These are phyloP conservation scores for Mortierella sp. DNA, from an alignment of 371 early-diverging fungal species.

Conservation along the genomic window DNA sequence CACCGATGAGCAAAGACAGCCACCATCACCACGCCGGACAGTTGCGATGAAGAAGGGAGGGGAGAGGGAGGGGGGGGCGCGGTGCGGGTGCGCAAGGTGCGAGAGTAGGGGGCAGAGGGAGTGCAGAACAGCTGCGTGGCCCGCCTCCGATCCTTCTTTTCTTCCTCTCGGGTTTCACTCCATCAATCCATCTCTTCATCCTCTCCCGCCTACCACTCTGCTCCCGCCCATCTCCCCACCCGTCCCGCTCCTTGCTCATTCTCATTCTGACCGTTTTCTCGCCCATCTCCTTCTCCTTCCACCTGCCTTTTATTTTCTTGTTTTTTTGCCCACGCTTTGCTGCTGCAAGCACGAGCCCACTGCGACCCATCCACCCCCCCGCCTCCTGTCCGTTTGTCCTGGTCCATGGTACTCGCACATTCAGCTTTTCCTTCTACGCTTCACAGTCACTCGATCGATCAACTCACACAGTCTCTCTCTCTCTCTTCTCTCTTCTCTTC, in stretches of 20 bases:
- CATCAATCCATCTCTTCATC: neutral
- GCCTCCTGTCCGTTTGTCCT: too few species aligned
- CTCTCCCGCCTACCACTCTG: neutral
- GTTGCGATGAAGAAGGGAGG: neutral
- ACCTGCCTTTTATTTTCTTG: constrained; percentile 1
- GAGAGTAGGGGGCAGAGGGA: neutral
- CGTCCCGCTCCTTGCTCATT: too few species aligned
- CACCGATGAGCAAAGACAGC: too few species aligned
- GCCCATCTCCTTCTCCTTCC: constrained; percentile 3
- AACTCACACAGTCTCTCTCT: neutral
- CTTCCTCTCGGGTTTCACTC: too few species aligned
- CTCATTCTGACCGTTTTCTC: constrained; percentile 1
- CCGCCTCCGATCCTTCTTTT: too few species aligned
- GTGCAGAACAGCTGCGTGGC: neutral
- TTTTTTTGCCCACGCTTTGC: too few species aligned
- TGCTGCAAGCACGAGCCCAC: too few species aligned
- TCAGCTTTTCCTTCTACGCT: neutral
- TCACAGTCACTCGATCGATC: neutral
- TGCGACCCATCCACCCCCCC: too few species aligned
- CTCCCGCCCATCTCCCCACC: too few species aligned
- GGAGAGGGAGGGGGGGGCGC: neutral
- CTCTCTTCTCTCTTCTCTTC: constrained; percentile 1
- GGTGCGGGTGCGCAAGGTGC: neutral
- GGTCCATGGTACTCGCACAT: too few species aligned
- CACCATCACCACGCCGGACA: too few species aligned